Evolutionary conservation across 306 rosid genomes (phyloP), one percentile per base, ranked within the genome.

Genomic region (Quercus wislizeni): DNA sequence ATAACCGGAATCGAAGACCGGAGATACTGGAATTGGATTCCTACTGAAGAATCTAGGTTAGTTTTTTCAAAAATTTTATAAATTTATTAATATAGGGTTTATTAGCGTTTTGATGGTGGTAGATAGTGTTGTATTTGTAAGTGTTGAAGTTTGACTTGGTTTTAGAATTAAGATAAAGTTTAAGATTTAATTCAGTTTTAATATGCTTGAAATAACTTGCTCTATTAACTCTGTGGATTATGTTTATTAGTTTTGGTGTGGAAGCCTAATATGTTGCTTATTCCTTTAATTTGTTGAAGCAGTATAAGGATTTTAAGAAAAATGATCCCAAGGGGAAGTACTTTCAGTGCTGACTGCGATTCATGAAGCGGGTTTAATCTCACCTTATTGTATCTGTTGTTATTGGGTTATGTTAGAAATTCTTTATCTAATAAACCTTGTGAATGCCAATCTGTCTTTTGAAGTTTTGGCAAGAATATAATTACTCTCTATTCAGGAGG

Each of bases 41-140:
- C 92, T 21, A 94, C 98, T n/a, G 94, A 94, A 80, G 98, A 94
- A 80, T 94, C 98, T 61, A 91, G 98, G 98, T 92, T 65, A 79
- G 86, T 33, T 71, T 31, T 25, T 12, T 10, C 17, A 49, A 3
- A 2, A 0, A 0, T 12, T 12, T 12, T 12, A 2, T 49, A 12
- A 49, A 10, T 49, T 49, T 49, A 0, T 12, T 49, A 49, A 12
- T 10, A 10, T 49, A 49, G 54, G 54, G 17, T 49, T 49, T 49
- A 12, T 49, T 49, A 12, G 54, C 17, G 54, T 8, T 41, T 38
- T 41, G 46, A 41, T 41, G 46, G 11, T 41, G 46, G 46, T 41
- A 8, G 11, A 41, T 49, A 12, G 17, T 49, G 54, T 3, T 49
- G 54, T 49, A 49, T 49, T 49, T 49, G 1, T 3, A 49, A 13